Conservation (phyloP, 2,329 filamentous ascomycete genomes). For the Kalmusia sp. region DNA sequence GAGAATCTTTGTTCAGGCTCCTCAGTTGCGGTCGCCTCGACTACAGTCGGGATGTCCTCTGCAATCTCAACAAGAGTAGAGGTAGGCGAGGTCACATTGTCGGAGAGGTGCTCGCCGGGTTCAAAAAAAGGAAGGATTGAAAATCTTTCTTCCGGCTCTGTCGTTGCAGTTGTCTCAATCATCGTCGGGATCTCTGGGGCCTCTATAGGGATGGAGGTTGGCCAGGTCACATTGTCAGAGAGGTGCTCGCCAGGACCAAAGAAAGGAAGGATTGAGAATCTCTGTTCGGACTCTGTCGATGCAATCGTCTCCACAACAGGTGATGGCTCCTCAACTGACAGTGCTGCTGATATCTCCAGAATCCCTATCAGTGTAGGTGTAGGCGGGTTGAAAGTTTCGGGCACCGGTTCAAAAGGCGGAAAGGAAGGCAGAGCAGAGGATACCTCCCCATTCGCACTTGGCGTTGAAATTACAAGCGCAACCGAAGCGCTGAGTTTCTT, state of each 20-base stretch:
- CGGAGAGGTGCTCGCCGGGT: neutral
- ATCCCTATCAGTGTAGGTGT: neutral
- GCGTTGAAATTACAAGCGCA: neutral
- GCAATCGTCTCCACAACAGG: neutral
- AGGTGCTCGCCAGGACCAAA: neutral
- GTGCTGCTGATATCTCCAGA: neutral
- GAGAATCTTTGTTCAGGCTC: too few species aligned
- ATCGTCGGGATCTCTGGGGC: neutral
- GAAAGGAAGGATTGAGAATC: neutral
- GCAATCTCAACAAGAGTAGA: neutral
- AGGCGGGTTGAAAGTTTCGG: neutral
- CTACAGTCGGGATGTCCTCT: too few species aligned
- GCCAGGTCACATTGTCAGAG: neutral
- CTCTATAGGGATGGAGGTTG: neutral
- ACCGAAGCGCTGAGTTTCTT: too few species aligned
- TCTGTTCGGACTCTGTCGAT: neutral
- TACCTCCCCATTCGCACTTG: too few species aligned
- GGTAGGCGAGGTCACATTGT: neutral
- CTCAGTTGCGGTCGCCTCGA: neutral
- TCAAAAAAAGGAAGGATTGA: conserved; percentile 3
- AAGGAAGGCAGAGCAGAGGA: neutral
- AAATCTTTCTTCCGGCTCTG: neutral
- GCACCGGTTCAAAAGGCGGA: neutral
- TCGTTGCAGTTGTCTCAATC: neutral
- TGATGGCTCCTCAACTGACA: neutral